These are phyloP conservation scores for Cavenderia fasciculata DNA, from an alignment of 78 protist species.

Conservation along the genomic window DNA sequence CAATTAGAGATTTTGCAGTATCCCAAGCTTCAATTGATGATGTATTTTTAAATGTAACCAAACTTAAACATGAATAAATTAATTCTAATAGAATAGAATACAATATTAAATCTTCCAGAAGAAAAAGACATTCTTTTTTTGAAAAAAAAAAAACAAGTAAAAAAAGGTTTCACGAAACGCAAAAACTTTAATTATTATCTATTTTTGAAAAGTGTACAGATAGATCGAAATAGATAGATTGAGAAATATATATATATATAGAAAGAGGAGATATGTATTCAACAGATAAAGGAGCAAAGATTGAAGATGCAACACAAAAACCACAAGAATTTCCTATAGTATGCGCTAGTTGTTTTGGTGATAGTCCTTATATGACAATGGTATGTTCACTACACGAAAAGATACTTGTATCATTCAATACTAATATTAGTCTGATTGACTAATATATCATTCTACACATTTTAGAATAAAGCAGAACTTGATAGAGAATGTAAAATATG, in stretches of 20 bases:
- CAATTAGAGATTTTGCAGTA: conserved; percentile 41
- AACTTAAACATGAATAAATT: conserved; percentile 13
- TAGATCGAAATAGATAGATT: no score
- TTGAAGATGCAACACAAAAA: conserved; percentile 1
- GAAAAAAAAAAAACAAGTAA: no score
- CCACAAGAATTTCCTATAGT: conserved; percentile 90
- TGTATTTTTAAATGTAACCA: conserved; percentile 19
- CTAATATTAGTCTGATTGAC: no score
- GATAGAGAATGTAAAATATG: conserved; percentile 83
- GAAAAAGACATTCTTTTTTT: no score
- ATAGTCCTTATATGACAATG: conserved; percentile 92
- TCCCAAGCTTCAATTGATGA: conserved; percentile 34
- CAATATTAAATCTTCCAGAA: no score
- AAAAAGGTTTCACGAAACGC: no score
- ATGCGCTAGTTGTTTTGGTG: conserved; percentile 95
- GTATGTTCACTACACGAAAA: neutral
- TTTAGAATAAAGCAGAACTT: conserved; percentile 32
- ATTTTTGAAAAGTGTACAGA: no score
- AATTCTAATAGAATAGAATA: no score
- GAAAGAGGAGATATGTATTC: conserved; percentile 24
- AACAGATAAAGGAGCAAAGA: conserved; percentile 10
- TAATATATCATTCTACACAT: neutral
- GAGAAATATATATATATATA: conserved; percentile 4
- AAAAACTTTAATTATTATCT: no score
- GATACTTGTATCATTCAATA: no score